Conservation (phyloP, 2,329 filamentous ascomycete genomes). For the Aspergillus vadensis region DNA sequence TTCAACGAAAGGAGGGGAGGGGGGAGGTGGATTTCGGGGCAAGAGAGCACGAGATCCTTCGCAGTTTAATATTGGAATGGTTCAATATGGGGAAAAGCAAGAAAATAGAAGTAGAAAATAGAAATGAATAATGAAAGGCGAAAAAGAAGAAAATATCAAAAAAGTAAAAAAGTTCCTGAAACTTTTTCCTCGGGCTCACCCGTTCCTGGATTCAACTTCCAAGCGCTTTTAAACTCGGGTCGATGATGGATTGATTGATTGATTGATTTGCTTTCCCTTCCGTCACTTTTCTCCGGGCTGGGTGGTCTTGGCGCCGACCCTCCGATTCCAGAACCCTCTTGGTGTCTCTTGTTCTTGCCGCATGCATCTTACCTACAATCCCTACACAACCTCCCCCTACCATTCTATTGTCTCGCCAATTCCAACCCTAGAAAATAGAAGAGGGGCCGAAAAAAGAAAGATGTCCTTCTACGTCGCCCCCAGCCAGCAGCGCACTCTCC, state of each 20-base stretch:
- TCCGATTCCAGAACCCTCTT: slow-evolving; percentile 30
- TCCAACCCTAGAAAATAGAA: too few species aligned
- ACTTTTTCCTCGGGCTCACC: neutral
- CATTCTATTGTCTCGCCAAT: neutral
- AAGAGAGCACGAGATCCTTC: slow-evolving; percentile 15
- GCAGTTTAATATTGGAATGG: too few species aligned
- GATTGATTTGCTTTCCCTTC: slow-evolving; percentile 6
- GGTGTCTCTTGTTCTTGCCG: neutral
- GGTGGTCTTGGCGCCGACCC: slow-evolving; percentile 31
- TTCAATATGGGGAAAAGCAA: too few species aligned
- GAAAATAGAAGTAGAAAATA: neutral
- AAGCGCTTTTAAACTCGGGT: neutral
- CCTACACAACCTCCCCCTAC: neutral
- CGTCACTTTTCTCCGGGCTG: slow-evolving; percentile 17
- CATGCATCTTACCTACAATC: neutral
- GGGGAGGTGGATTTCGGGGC: slow-evolving; percentile 24
- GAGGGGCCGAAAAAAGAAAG: neutral
- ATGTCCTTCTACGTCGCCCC: slow-evolving; percentile 69
- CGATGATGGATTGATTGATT: slow-evolving; percentile 19
- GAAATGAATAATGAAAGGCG: neutral
- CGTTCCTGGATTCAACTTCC: neutral
- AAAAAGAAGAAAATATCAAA: neutral
- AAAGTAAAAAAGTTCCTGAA: too few species aligned
- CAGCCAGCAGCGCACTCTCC: slow-evolving; percentile 78
- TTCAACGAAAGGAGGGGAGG: slow-evolving; percentile 13